Evolutionary conservation across 148 eudicot species (phyloP), one percentile per base, ranked within the genome.

Genomic region (Rheum nobile): DNA sequence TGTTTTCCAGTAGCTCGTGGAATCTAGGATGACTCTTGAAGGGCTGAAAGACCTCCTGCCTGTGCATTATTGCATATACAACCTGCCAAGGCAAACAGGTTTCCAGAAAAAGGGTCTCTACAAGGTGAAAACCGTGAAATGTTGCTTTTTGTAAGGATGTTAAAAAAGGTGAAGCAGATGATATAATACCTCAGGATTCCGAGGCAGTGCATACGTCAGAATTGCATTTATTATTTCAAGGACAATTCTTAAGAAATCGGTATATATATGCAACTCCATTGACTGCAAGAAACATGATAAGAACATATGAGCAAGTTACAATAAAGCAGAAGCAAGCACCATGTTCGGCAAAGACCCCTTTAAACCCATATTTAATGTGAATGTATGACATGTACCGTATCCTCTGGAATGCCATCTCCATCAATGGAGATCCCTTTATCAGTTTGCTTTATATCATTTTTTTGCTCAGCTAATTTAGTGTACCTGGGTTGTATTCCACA

Each of bases 41-140:
- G 61, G 98, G 97, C 71, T 86, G 87, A 78, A 94, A 94, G 71
- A 94, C 90, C 85, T 94, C 98, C 80, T 94, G 91, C 79, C 97
- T 84, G 72, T 94, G 98, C 98, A 94, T 87, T 75, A 91, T 85
- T 11, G 98, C 97, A 85, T 94, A 94, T 74, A 94, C 90, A 75
- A 94, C 98, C 98, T 94, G 87, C 77, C 75, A 71, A 72, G 38
- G 29, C 28, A 44, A 19, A 78, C 32, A 48, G 32, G 39, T 31
- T 65, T 13, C 21, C 63, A 34, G 29, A 54, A 32, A 2, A 75
- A 46, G n/a, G 16, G 13, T 65, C 21, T 16, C 32, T 31, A 65
- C 22, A 61, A 61, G 68, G 38, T 13, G 35, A 31, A 65, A 34
- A 61, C 29, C 37, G 38, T 13, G 35, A 31, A 65, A 34, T 34